A percentile compares a stretch with the other conserved stretches of the same genome.
Conservation (phyloP, 495 filamentous ascomycete genomes). For the Neurospora sp. region DNA sequence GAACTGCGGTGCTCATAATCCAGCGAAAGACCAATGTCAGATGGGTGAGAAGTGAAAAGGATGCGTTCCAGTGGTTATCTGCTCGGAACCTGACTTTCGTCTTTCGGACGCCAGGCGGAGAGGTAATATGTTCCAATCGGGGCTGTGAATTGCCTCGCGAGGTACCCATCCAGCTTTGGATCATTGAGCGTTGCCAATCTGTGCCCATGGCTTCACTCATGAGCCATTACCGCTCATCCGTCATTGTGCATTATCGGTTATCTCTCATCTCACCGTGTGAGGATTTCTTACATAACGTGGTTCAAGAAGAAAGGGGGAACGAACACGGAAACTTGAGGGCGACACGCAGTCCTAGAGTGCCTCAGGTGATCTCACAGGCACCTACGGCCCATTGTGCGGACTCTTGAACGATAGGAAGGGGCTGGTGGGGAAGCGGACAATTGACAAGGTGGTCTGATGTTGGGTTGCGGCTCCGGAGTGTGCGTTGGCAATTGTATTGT, state of each 20-base stretch:
- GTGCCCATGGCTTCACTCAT: neutral
- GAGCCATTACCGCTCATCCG: neutral
- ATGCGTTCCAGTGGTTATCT: neutral
- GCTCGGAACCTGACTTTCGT: neutral
- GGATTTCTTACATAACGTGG: neutral
- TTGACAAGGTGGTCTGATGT: neutral
- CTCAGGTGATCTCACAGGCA: neutral
- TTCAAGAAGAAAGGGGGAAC: too few species aligned
- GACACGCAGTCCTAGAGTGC: neutral
- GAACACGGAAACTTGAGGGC: neutral
- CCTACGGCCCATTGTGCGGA: neutral
- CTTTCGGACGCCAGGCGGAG: neutral
- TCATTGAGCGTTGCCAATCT: neutral
- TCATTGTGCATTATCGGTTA: neutral
- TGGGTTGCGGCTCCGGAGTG: neutral
- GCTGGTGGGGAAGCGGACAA: neutral
- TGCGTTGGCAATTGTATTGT: neutral
- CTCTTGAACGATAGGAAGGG: neutral
- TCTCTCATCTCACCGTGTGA: neutral
- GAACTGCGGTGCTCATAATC: neutral
- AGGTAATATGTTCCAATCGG: neutral
- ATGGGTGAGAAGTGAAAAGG: neutral
- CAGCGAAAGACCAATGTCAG: neutral
- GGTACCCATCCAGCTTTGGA: neutral
- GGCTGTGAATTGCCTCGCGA: neutral